These are phyloP conservation scores for Lophiostoma macrostomum DNA, from an alignment of 495 filamentous ascomycete genomes.

Conservation along the genomic window DNA sequence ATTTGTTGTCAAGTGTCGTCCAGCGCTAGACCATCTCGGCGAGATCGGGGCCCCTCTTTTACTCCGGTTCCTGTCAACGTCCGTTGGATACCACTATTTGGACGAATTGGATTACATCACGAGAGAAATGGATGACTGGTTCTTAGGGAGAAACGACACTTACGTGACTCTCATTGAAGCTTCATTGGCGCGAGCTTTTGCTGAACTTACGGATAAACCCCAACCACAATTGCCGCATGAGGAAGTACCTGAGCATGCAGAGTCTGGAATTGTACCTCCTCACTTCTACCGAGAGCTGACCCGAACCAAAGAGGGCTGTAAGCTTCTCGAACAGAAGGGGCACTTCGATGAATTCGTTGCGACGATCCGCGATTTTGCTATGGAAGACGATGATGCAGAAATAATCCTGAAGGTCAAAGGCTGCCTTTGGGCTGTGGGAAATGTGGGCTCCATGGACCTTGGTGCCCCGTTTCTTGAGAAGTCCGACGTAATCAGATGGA, in stretches of 20 bases:
- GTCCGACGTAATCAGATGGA: conserved; percentile 76
- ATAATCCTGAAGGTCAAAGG: conserved; percentile 92
- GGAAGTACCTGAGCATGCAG: conserved; percentile 56
- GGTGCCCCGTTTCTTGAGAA: conserved; percentile 90
- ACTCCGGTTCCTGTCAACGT: conserved; percentile 89
- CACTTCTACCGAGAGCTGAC: conserved; percentile 97
- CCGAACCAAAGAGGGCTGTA: conserved; percentile 87
- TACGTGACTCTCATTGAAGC: conserved; percentile 96
- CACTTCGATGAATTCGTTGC: conserved; percentile 91
- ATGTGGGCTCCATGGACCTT: conserved; percentile 96
- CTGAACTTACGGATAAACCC: conserved; percentile 55
- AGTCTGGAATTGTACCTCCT: conserved; percentile 74
- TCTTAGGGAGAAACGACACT: conserved; percentile 87
- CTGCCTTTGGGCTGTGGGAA: conserved; percentile 95
- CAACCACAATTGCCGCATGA: conserved; percentile 41
- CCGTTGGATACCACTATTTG: conserved; percentile 94
- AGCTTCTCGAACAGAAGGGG: conserved; percentile 82
- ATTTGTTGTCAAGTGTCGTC: conserved; percentile 92
- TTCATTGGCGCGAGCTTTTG: conserved; percentile 83
- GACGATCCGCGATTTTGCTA: conserved; percentile 79
- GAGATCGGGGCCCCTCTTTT: conserved; percentile 95
- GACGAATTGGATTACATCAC: conserved; percentile 97
- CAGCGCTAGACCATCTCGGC: conserved; percentile 92
- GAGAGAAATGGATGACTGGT: conserved; percentile 99
- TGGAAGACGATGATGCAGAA: conserved; percentile 81